Percentiles rank a stretch among this genome's conserved stretches.
phyloP scores from a whole-genome alignment of 2,329 filamentous ascomycete species.

The Acrodontium crateriforme region DNA sequence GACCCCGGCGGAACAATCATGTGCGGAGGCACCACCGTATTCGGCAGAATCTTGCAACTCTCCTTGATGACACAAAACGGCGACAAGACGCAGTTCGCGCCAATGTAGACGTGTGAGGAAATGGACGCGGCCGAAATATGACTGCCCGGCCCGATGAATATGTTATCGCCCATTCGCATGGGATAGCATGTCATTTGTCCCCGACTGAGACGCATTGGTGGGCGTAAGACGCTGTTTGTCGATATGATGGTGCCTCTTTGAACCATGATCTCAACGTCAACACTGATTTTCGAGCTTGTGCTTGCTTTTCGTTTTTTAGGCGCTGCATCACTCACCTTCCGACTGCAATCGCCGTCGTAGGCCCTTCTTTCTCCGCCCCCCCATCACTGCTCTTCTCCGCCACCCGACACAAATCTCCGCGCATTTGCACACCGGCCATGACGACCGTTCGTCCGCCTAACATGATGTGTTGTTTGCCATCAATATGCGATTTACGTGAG shows the following conservation, averaged over 20 bases:
- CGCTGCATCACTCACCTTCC: constrained; percentile 32
- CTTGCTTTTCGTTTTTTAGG: not conserved
- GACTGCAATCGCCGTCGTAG: constrained; percentile 57
- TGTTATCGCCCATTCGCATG: constrained; percentile 85
- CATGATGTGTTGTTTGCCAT: constrained; percentile 95
- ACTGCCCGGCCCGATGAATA: constrained; percentile 58
- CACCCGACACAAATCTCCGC: constrained; percentile 62
- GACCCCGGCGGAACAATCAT: constrained; percentile 91
- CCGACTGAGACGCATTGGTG: constrained; percentile 69
- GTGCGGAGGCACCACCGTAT: constrained; percentile 66
- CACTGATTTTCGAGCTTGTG: too few relatives aligned
- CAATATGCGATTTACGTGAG: constrained; percentile 76
- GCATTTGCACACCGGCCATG: constrained; percentile 85
- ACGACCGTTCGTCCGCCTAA: constrained; percentile 90
- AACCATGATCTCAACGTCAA: too few relatives aligned
- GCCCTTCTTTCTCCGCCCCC: constrained; percentile 11
- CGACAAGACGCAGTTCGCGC: constrained; percentile 60
- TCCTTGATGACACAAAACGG: constrained; percentile 90
- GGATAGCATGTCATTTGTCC: constrained; percentile 68
- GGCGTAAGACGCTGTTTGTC: constrained; percentile 62
- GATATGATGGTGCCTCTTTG: constrained; percentile 78
- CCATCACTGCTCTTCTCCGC: constrained; percentile 16
- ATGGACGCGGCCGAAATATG: constrained; percentile 74
- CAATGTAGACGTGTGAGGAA: constrained; percentile 76
- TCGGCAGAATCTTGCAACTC: constrained; percentile 76